These are phyloP conservation scores for Trypanosoma rangeli DNA, from an alignment of 208 protist genomes.

Conservation along the genomic window DNA sequence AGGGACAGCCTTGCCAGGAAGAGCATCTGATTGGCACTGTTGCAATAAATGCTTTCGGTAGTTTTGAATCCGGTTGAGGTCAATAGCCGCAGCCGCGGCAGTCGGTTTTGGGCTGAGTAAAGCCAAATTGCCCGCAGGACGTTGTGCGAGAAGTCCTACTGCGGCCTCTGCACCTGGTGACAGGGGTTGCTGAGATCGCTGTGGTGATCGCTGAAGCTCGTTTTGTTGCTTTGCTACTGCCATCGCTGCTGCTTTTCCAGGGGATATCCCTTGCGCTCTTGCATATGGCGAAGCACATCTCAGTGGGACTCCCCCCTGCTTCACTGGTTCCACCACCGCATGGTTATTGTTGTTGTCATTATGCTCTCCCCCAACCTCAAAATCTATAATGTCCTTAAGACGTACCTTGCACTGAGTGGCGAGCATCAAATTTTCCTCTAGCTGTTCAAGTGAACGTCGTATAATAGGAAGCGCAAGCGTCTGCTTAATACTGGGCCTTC, in stretches of 20 bases:
- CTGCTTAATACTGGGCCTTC: conserved; percentile 83
- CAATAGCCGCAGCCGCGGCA: conserved; percentile 3
- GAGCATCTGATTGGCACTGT: conserved; percentile 10
- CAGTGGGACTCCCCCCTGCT: not conserved
- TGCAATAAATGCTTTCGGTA: conserved; percentile 19
- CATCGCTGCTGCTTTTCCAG: conserved; percentile 77
- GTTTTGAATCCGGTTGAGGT: conserved; percentile 27
- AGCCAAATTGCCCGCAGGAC: not conserved
- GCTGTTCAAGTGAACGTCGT: conserved; percentile 66
- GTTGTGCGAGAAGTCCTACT: not conserved
- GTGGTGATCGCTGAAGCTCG: not conserved
- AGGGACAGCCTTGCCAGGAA: not conserved
- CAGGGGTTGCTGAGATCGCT: not conserved
- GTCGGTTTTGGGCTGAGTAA: conserved; percentile 23
- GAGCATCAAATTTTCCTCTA: conserved; percentile 90
- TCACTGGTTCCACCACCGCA: conserved; percentile 3
- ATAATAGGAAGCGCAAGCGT: conserved; percentile 67
- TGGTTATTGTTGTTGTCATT: conserved; percentile 26
- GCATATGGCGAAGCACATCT: not conserved
- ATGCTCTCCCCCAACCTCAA: conserved; percentile 35
- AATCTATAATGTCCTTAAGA: conserved; percentile 89
- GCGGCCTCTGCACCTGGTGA: conserved; percentile 2
- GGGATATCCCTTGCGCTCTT: conserved; percentile 43
- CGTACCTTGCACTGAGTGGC: conserved; percentile 85
- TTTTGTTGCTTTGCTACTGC: conserved; percentile 50